phyloP scores from a whole-genome alignment of 192 early-diverging fungal species.

The Coemansia umbellata region DNA sequence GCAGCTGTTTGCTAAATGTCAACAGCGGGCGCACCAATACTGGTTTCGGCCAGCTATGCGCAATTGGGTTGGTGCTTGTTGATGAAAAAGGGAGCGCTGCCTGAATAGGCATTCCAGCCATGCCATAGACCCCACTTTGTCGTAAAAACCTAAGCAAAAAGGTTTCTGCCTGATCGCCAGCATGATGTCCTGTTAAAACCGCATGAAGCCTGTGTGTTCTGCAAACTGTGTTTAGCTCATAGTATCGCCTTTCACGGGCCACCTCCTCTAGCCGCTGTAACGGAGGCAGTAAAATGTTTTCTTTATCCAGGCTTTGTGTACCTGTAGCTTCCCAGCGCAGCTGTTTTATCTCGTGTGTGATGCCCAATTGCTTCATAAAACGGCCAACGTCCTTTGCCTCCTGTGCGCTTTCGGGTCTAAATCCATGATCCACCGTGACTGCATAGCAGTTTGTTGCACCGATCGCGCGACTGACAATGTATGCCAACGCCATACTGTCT shows the following conservation, averaged over 20 bases:
- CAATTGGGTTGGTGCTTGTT: background rate
- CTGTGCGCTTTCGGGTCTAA: constrained; percentile 30
- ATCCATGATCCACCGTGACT: constrained; percentile 45
- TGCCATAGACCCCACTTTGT: constrained; percentile 39
- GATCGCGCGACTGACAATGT: constrained; percentile 20
- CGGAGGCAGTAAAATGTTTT: constrained; percentile 1
- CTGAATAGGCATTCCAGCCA: constrained; percentile 32
- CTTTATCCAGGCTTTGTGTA: background rate
- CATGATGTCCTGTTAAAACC: constrained; percentile 48
- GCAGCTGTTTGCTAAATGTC: constrained; percentile 14
- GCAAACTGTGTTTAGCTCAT: constrained; percentile 13
- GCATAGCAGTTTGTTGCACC: constrained; percentile 29
- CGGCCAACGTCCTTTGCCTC: constrained; percentile 31
- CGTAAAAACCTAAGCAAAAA: constrained; percentile 39
- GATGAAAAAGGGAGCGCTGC: constrained; percentile 5
- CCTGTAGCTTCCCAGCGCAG: constrained; percentile 12
- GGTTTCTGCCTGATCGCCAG: constrained; percentile 50
- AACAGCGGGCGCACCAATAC: constrained; percentile 42
- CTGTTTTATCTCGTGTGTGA: constrained; percentile 21
- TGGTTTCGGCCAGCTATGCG: background rate
- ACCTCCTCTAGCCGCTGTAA: constrained; percentile 36
- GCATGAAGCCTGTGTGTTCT: constrained; percentile 1
- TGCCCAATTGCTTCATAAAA: constrained; percentile 26
- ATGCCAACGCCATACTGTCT: constrained; percentile 52
- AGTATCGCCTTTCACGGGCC: constrained; percentile 30